These are phyloP conservation scores for Daldinia sp. DNA, from an alignment of 2,329 filamentous ascomycete genomes.

Conservation along the genomic window DNA sequence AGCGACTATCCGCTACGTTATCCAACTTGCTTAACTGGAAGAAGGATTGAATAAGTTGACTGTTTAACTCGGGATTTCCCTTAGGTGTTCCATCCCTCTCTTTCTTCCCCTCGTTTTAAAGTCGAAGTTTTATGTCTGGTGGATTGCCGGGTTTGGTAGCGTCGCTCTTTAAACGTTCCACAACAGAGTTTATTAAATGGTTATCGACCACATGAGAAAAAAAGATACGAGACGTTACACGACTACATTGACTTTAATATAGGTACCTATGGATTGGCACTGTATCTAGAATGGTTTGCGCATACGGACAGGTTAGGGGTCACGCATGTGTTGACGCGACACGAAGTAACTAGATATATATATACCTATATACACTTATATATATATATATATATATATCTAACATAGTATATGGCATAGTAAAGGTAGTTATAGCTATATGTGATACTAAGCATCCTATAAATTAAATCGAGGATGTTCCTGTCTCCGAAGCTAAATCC, in stretches of 20 bases:
- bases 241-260: slow-evolving; percentile 19
- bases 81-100: neutral
- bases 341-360: slow-evolving; percentile 4
- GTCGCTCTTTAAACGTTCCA: neutral
- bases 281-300: slow-evolving; percentile 32
- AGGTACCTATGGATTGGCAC: slow-evolving; percentile 18
- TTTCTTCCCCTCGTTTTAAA: neutral
- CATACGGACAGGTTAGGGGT: slow-evolving; percentile 20
- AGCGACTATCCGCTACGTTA: slow-evolving; percentile 41
- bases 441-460: too few relatives aligned
- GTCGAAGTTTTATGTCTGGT: neutral
- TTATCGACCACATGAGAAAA: slow-evolving; percentile 11
- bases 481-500: neutral
- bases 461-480: neutral
- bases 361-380: neutral
- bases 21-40: slow-evolving; percentile 46
- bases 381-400: neutral
- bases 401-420: too few relatives aligned
- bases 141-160: neutral
- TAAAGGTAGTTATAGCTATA: too few relatives aligned
- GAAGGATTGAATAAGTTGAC: slow-evolving; percentile 37
- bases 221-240: slow-evolving; percentile 14
- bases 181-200: slow-evolving; percentile 3
- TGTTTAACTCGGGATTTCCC: neutral
- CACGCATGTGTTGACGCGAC: neutral